A percentile compares a stretch with the other conserved stretches of the same genome.
Evolutionary conservation across 495 filamentous ascomycete genomes (phyloP).

Genomic region (Aspergillus indologenus): DNA sequence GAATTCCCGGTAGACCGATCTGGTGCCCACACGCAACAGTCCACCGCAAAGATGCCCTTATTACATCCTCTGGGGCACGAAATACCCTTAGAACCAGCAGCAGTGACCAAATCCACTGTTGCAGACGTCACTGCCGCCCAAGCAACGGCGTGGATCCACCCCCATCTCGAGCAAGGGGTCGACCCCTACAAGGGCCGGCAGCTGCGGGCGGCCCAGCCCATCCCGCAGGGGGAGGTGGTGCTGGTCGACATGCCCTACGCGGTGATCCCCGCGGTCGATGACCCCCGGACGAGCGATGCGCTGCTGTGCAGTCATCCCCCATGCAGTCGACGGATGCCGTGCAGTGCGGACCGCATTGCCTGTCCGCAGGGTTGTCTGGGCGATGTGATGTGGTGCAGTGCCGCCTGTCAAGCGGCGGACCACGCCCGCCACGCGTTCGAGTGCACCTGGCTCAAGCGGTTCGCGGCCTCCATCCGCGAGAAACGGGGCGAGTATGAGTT

Average conservation of each 20-base stretch:
- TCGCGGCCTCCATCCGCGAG: slow-evolving; percentile 23
- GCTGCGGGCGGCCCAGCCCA: slow-evolving; percentile 26
- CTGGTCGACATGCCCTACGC: slow-evolving; percentile 37
- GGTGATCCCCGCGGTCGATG: slow-evolving; percentile 34
- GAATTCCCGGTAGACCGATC: background rate
- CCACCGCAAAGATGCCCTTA: background rate
- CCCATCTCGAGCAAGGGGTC: slow-evolving; percentile 29
- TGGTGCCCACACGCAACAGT: background rate
- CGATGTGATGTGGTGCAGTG: slow-evolving; percentile 37
- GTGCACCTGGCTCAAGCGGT: slow-evolving; percentile 37
- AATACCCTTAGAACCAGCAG: too few relatives aligned
- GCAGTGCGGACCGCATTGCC: slow-evolving; percentile 10
- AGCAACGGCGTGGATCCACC: slow-evolving; percentile 30
- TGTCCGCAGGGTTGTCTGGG: slow-evolving; percentile 30
- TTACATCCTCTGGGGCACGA: background rate
- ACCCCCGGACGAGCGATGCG: slow-evolving; percentile 20
- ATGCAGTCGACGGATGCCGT: slow-evolving; percentile 25
- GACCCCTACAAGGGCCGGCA: slow-evolving; percentile 38
- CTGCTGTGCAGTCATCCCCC: slow-evolving; percentile 36
- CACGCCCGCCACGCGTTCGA: slow-evolving; percentile 32
- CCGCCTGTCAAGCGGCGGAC: slow-evolving; percentile 24
- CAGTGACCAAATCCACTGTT: background rate
- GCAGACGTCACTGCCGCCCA: background rate
- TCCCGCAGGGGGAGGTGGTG: slow-evolving; percentile 30
- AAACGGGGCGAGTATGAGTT: slow-evolving; percentile 42